Base-by-base conservation (phyloP, 1,284 basidiomycete genomes). In the Ceratobasidium sp. region DNA sequence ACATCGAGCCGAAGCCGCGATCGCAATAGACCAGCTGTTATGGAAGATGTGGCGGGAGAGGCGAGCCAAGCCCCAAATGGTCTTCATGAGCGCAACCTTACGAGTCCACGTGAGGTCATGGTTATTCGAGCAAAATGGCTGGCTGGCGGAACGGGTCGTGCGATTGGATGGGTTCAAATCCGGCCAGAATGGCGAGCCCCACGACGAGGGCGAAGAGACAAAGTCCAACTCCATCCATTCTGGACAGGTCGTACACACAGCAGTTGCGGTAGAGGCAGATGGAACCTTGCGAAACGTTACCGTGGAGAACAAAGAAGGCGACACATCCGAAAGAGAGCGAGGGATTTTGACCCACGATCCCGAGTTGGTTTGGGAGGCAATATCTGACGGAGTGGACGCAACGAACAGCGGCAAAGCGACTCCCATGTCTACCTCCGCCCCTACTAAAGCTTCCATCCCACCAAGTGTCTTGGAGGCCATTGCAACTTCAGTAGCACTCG, bases 11-110 rank as follows among this genome's bases (percentile, higher is more conserved):
- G 75, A 64, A 56, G 60, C 54, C 11, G 56, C 65, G 62, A 59
- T 62, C 45, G 47, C 63, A 4, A 54, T 69, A 29, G 62, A 74
- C 44, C 72, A 44, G n/a, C 53, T 76, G 22, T 36, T 76, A n/a
- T 64, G 57, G n/a, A 47, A 41, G 8, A 69, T 74, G 14, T 74
- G 73, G 50, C 63, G 69, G 3, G 15, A 53, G 29, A 57, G 45
- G 14, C 53, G 41, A 36, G 72, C 64, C 0, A 66, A 73, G 56
- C 75, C 75, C 4, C 92, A 92, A 80, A 81, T 93, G 73, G 82
- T 93, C 36, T 80, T 92, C 79, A 86, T 90, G 60, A 92, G 91
- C 79, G 92, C 91, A 41, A 93, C 92, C 15, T 82, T 93, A 74
- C 84, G 87, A 65, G 84, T 83, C 57, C 86, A 87, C 74, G 83